Conservation (phyloP, 1,139 yeast genomes). For the Scheffersomyces segobiensis region DNA sequence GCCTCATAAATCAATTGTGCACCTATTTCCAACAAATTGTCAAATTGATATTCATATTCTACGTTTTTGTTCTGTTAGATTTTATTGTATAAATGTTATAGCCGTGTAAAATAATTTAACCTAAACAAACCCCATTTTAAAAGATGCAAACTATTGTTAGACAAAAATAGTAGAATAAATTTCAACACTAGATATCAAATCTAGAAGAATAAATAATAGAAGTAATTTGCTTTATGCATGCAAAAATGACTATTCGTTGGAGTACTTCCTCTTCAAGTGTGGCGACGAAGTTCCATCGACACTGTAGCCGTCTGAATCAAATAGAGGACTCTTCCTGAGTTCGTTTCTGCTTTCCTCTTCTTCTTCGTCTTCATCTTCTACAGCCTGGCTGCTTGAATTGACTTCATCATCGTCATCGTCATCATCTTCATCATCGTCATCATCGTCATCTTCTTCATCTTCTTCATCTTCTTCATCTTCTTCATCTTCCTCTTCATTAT, state of each 20-base stretch:
- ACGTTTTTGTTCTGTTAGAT: not conserved
- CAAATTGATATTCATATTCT: not conserved
- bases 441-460: constrained; percentile 10
- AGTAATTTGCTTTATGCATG: not conserved
- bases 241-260: constrained; percentile 2
- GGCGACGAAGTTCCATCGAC: constrained; percentile 37
- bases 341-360: not conserved
- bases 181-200: not conserved
- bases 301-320: constrained; percentile 27
- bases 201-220: not conserved
- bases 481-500: constrained; percentile 11
- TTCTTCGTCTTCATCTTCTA: constrained; percentile 6
- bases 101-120: not conserved
- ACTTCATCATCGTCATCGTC: constrained; percentile 9
- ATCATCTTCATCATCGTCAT: constrained; percentile 8
- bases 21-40: not conserved
- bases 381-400: constrained; percentile 5
- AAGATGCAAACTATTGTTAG: not conserved
- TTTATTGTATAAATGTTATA: not conserved
- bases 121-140: not conserved
- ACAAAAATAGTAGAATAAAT: not conserved
- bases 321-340: constrained; percentile 9
- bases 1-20: not conserved
- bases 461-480: constrained; percentile 12
- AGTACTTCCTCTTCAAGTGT: constrained; percentile 33